A percentile compares a stretch with the other conserved stretches of the same genome.
These are phyloP conservation scores for Vigna unguiculata DNA, from an alignment of 306 rosid species.

Conservation along the genomic window DNA sequence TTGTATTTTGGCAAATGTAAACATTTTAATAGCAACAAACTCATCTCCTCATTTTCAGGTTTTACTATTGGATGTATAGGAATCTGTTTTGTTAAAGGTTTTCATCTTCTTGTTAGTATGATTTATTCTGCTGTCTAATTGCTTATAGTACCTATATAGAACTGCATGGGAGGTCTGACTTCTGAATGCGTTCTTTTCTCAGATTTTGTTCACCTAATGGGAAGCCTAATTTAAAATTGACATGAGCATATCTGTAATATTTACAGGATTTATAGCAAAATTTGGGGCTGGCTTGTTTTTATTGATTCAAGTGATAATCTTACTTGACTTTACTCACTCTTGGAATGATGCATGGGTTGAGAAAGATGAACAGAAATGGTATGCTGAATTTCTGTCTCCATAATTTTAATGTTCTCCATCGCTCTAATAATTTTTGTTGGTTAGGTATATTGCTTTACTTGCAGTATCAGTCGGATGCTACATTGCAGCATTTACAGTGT, in stretches of 20 bases:
- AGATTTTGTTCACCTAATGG: not conserved
- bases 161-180: conserved; percentile 13
- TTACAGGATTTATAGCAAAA: conserved; percentile 74
- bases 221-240: conserved; percentile 27
- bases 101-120: not conserved
- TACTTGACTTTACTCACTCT: conserved; percentile 82
- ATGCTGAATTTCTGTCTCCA: conserved; percentile 19
- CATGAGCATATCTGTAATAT: conserved; percentile 21
- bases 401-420: conserved; percentile 26
- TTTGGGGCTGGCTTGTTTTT: conserved; percentile 96
- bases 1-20: not conserved
- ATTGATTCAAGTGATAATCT: conserved; percentile 87
- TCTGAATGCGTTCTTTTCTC: not conserved
- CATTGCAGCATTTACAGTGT: conserved; percentile 69
- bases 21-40: conserved; percentile 1
- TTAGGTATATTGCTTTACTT: conserved; percentile 94
- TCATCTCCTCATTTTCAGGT: not conserved
- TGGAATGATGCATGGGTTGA: conserved; percentile 99
- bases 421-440: conserved; percentile 44
- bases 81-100: not conserved
- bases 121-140: conserved; percentile 1
- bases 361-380: conserved; percentile 97
- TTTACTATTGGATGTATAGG: not conserved
- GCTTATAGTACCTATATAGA: not conserved
- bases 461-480: conserved; percentile 83